These are phyloP conservation scores for Euphorbia celastroides DNA, from an alignment of 441 rosid species.

Conservation along the genomic window DNA sequence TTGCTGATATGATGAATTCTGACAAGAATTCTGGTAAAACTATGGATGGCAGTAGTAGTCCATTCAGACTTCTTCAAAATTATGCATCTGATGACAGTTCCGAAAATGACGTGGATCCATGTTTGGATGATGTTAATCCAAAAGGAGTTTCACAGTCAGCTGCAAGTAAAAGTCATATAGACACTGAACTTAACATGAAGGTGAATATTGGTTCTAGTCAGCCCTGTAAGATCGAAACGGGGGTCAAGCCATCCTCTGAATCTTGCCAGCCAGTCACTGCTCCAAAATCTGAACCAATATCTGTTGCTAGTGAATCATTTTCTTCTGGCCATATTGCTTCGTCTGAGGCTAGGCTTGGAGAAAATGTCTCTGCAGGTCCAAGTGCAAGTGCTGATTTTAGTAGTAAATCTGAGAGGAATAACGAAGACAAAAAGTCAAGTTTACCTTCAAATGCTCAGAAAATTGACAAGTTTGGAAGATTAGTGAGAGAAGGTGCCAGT, in stretches of 20 bases:
- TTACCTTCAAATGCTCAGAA: conserved; percentile 27
- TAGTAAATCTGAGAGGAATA: conserved; percentile 25
- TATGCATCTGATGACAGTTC: conserved; percentile 48
- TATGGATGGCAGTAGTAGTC: conserved; percentile 29
- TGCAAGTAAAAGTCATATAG: conserved; percentile 9
- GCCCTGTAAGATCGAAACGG: conserved; percentile 19
- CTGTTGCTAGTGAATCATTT: conserved; percentile 17
- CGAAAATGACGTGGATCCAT: conserved; percentile 25
- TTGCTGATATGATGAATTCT: conserved; percentile 17
- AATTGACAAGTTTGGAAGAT: conserved; percentile 58
- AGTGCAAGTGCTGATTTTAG: conserved; percentile 12
- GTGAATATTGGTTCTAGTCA: conserved; percentile 10
- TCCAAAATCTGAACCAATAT: conserved; percentile 11
- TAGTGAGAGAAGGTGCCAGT: conserved; percentile 45
- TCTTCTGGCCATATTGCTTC: conserved; percentile 18
- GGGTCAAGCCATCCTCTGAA: conserved; percentile 13
- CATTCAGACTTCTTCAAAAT: conserved; percentile 41
- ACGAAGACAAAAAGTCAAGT: conserved; percentile 21
- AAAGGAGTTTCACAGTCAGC: conserved; percentile 14
- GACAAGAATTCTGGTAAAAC: conserved; percentile 18
- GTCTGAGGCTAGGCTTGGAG: conserved; percentile 19
- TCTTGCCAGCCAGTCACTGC: conserved; percentile 14
- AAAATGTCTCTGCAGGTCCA: conserved; percentile 20
- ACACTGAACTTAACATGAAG: conserved; percentile 20
- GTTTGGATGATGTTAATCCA: conserved; percentile 9